phyloP scores from a whole-genome alignment of 148 eudicot genomes.

The Rhododendron mucronatum region DNA sequence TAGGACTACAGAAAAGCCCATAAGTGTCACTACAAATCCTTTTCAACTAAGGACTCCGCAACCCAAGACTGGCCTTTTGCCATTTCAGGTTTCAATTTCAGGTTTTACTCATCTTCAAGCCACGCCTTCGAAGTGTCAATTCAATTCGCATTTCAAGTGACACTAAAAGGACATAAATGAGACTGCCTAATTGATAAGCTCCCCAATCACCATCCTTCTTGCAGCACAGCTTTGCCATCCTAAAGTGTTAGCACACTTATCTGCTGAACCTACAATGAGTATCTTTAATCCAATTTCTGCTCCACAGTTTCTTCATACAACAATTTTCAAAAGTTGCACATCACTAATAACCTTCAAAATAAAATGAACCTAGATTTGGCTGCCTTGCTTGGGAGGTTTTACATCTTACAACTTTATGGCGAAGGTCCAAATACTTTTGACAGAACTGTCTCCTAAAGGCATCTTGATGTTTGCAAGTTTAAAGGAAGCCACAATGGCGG shows the following conservation, averaged over 20 bases:
- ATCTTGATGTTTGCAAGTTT: neutral
- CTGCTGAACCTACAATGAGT: neutral
- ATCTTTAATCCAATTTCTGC: neutral
- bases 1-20: neutral
- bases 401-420: neutral
- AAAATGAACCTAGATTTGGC: neutral
- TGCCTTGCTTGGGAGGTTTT: neutral
- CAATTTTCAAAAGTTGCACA: neutral
- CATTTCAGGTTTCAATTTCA: neutral
- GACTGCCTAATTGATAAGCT: neutral
- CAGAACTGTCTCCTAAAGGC: neutral
- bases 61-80: neutral
- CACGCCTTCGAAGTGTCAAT: neutral
- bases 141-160: neutral
- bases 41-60: neutral
- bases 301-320: neutral
- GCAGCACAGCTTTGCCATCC: neutral
- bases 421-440: neutral
- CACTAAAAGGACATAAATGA: neutral
- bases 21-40: neutral
- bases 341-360: neutral
- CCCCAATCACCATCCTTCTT: neutral
- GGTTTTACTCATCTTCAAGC: neutral
- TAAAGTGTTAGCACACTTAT: neutral
- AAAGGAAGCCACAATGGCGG: neutral